Conservation (phyloP, 139 green algal genomes). For the Coelastrella sp. region DNA sequence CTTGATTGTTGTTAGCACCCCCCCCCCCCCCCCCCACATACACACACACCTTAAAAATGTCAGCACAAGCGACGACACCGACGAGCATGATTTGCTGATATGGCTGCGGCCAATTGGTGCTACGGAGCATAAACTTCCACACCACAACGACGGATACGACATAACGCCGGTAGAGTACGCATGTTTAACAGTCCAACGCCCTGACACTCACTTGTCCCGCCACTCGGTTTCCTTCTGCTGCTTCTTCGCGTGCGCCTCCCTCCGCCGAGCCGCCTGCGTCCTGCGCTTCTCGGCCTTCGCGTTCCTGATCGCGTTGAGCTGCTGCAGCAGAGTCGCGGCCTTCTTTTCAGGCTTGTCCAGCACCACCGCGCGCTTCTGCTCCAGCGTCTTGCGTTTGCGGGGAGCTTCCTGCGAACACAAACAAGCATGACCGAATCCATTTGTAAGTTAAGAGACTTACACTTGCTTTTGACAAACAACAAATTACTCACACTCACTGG, state of each 20-base stretch:
- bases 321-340: slow-evolving; percentile 83
- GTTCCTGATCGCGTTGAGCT: slow-evolving; percentile 97
- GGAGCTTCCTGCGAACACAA: slow-evolving; percentile 54
- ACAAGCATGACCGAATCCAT: background rate
- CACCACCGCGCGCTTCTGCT: slow-evolving; percentile 89
- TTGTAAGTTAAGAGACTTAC: background rate
- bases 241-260: slow-evolving; percentile 63
- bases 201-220: slow-evolving; percentile 29
- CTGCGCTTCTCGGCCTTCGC: slow-evolving; percentile 83
- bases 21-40: too few species aligned
- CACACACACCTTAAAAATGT: too few species aligned
- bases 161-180: too few species aligned
- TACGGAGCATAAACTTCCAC: too few species aligned
- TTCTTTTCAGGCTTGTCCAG: slow-evolving; percentile 74
- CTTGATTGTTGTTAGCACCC: too few species aligned
- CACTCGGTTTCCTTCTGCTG: slow-evolving; percentile 62
- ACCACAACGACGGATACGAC: too few species aligned
- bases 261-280: slow-evolving; percentile 56
- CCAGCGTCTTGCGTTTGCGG: slow-evolving; percentile 85
- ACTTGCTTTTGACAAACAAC: too few species aligned
- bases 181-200: too few species aligned
- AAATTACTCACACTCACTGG: too few species aligned
- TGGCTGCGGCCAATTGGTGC: too few species aligned
- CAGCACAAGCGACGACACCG: too few species aligned
- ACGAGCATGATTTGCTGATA: too few species aligned